A percentile compares a stretch with the other conserved stretches of the same genome.
phyloP scores from a whole-genome alignment of 371 early-diverging fungal genomes.

The Entomophthora muscae region DNA sequence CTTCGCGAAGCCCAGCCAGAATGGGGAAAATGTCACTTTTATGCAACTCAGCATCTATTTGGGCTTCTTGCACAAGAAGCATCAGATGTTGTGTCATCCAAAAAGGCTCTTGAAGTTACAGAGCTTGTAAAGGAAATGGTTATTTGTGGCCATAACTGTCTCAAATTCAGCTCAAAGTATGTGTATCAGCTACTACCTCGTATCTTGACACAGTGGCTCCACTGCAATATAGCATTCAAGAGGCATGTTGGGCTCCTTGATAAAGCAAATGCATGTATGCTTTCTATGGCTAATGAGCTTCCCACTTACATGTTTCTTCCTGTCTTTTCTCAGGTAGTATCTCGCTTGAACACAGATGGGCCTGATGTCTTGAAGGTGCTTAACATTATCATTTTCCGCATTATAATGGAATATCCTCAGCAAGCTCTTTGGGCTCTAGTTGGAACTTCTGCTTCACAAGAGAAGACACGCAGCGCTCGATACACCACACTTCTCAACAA shows the following conservation, averaged over 20 bases:
- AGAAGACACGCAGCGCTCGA: neutral
- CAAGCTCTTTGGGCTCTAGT: neutral
- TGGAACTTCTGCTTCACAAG: neutral
- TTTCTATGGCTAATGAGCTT: neutral
- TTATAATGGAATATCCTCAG: neutral
- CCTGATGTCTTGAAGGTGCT: neutral
- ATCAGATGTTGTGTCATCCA: neutral
- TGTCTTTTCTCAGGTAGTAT: neutral
- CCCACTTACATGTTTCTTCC: constrained; percentile 3
- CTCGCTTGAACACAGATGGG: neutral
- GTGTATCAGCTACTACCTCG: neutral
- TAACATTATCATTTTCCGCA: neutral
- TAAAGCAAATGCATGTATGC: neutral
- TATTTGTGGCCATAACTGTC: neutral
- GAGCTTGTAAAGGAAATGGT: neutral
- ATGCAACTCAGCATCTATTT: neutral
- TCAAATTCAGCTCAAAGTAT: neutral
- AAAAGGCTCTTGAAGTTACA: neutral
- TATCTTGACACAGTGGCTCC: neutral
- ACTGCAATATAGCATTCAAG: neutral
- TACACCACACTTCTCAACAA: neutral
- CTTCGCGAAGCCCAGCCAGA: neutral
- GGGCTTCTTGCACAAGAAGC: neutral
- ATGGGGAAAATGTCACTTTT: neutral
- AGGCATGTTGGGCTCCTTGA: neutral